phyloP scores from a whole-genome alignment of 1,284 basidiomycete genomes.

The Ceratobasidium sp. region DNA sequence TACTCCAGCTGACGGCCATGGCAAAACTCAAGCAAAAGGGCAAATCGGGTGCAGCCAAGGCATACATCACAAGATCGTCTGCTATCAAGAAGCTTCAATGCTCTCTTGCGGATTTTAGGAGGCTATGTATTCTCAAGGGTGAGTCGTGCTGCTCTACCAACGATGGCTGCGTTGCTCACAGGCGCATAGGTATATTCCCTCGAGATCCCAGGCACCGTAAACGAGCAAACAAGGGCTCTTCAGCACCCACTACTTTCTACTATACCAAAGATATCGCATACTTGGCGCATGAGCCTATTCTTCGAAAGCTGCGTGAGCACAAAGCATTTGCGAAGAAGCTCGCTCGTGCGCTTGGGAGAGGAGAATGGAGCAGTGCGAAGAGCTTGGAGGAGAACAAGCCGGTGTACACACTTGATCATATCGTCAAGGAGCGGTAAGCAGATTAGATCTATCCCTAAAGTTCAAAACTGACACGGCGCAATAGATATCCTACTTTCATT shows the following conservation, averaged over 20 bases:
- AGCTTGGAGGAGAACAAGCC: conserved; percentile 93
- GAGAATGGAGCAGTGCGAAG: conserved; percentile 95
- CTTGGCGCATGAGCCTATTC: conserved; percentile 94
- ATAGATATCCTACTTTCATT: conserved; percentile 94
- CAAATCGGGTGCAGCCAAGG: conserved; percentile 93
- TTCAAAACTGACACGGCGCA: not conserved
- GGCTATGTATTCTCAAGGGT: conserved; percentile 98
- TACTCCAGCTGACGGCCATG: conserved; percentile 58
- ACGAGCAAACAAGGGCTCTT: conserved; percentile 96
- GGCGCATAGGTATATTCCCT: conserved; percentile 86
- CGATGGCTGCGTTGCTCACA: conserved; percentile 21
- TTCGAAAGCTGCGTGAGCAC: conserved; percentile 96
- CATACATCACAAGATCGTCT: conserved; percentile 90
- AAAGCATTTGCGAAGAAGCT: conserved; percentile 99
- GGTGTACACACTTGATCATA: conserved; percentile 89
- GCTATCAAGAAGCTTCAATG: conserved; percentile 95
- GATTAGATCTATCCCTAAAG: conserved; percentile 37
- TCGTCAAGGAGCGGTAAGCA: conserved; percentile 91
- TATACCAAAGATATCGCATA: conserved; percentile 99
- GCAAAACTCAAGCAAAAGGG: conserved; percentile 90
- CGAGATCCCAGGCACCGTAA: conserved; percentile 93
- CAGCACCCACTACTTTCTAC: conserved; percentile 97
- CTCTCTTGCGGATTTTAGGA: conserved; percentile 95
- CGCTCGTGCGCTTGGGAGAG: conserved; percentile 88
- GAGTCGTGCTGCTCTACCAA: conserved; percentile 43